Base-by-base conservation (phyloP, 2,329 filamentous ascomycete species). In the Trichoderma aggressivum region DNA sequence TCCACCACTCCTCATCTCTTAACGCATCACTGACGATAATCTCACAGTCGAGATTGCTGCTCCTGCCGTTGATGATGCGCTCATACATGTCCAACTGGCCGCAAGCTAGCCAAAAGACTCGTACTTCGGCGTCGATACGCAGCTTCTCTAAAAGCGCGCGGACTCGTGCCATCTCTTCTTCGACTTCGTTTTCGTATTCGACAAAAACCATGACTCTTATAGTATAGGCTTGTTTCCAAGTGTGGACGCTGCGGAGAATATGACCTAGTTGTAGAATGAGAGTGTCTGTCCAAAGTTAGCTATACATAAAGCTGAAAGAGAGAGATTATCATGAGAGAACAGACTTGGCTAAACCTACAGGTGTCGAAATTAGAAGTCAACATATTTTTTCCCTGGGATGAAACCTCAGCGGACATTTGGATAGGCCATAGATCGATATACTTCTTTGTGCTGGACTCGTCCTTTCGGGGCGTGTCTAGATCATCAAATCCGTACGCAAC, bases 391-490 rank as follows among this genome's bases (percentile, higher is more conserved):
- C 86, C 86, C 74, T 91, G 89, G 1, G 91, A 85, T 0, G 89
- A 88, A 39, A 96, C 88, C 76, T 95, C 92, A 1, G 93, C 93
- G 7, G 93, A 95, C 93, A 97, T 97, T 75, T 97, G 94, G 67
- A 97, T 96, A 0, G 94, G 94, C 94, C 94, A 97, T 5, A 97
- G 82, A 77, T 97, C 94, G 73, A 97, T 93, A 76, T 91, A 95
- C 76, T 90, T 92, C 78, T 95, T 95, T 5, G 83, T 84, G 67
- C 90, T 88, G 21, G 79, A 77, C 5, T 85, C 86, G 50, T 89
- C 84, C 1, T 84, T 79, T 24, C 87, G 85, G 0, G 94, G 94
- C 0, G 93, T 87, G 76, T 96, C 92, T 2, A 97, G 83, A 1
- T 88, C 82, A 66, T 93, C 89, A 74, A 97, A 97, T 0, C 93